These are phyloP conservation scores for Trichoderma asperelloides DNA, from an alignment of 495 filamentous ascomycete genomes.

Conservation along the genomic window DNA sequence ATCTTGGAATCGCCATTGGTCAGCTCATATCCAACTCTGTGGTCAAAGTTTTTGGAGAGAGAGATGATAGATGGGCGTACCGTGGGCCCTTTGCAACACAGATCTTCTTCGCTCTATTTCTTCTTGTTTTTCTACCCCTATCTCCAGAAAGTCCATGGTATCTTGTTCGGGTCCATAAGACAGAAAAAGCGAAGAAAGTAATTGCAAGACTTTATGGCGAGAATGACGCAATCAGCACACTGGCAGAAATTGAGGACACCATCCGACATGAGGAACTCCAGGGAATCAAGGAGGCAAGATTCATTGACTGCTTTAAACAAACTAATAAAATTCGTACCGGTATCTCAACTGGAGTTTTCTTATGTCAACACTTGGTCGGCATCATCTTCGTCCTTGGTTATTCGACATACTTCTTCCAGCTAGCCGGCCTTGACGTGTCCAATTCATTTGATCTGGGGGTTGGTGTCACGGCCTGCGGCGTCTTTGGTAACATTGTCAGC, in stretches of 20 bases:
- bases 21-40: no score
- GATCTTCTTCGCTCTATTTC: no score
- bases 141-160: neutral
- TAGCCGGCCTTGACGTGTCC: neutral
- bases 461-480: neutral
- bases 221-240: neutral
- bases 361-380: slow-evolving; percentile 13
- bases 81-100: no score
- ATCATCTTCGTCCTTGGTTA: neutral
- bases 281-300: slow-evolving; percentile 13
- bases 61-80: no score
- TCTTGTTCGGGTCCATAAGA: neutral
- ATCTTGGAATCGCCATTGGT: no score
- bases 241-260: neutral
- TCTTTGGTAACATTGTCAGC: neutral
- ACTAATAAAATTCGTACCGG: slow-evolving; percentile 33
- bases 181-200: neutral
- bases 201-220: neutral
- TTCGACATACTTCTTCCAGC: neutral
- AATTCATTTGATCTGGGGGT: neutral
- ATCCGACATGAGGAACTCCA: neutral
- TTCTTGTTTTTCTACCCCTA: no score
- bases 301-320: slow-evolving; percentile 34
- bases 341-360: slow-evolving; percentile 26
- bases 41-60: no score